Evolutionary conservation across 495 filamentous ascomycete genomes (phyloP).

Genomic region (Acidomyces sp.): DNA sequence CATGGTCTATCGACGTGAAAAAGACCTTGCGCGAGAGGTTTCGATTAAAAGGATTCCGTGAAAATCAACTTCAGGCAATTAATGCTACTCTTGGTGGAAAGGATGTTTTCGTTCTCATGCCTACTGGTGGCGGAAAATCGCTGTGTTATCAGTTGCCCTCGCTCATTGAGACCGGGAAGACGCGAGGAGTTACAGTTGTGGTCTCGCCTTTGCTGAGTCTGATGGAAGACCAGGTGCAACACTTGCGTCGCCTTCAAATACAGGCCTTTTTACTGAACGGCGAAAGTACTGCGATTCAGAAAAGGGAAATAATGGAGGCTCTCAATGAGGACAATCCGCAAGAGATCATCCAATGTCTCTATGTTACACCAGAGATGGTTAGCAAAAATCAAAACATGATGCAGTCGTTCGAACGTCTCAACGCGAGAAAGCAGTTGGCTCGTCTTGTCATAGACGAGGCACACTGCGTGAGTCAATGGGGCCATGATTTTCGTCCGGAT

Average conservation of each 20-base stretch:
- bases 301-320: constrained; percentile 43
- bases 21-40: constrained; percentile 66
- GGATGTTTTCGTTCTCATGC: constrained; percentile 92
- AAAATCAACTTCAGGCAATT: constrained; percentile 90
- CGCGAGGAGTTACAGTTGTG: constrained; percentile 77
- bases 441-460: constrained; percentile 95
- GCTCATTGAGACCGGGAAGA: constrained; percentile 66
- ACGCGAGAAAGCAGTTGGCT: constrained; percentile 55
- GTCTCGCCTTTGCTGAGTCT: constrained; percentile 88
- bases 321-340: constrained; percentile 52
- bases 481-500: constrained; percentile 94
- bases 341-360: constrained; percentile 65
- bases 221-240: constrained; percentile 90
- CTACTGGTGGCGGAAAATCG: constrained; percentile 92
- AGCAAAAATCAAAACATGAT: constrained; percentile 57
- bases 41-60: constrained; percentile 67
- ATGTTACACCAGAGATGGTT: constrained; percentile 95
- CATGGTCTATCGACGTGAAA: constrained; percentile 81
- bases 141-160: constrained; percentile 94
- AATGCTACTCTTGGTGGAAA: constrained; percentile 79
- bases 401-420: constrained; percentile 46
- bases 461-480: constrained; percentile 98
- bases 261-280: constrained; percentile 66
- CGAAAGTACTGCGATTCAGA: constrained; percentile 45
- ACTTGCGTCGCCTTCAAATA: constrained; percentile 62